phyloP scores from a whole-genome alignment of 1,284 basidiomycete genomes.

The Boletus semigastroideus region DNA sequence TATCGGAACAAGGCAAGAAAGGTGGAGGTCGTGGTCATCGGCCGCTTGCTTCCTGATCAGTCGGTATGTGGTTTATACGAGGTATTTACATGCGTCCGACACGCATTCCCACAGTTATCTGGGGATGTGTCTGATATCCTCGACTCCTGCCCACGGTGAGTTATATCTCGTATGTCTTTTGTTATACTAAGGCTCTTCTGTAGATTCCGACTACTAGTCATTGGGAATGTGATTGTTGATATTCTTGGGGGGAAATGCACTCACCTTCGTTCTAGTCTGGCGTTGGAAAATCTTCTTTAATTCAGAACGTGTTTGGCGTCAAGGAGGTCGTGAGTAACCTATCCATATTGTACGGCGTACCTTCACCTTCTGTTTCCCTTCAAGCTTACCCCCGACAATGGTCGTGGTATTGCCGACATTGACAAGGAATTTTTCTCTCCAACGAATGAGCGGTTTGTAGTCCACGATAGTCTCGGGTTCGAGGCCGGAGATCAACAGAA shows the following conservation, averaged over 20 bases:
- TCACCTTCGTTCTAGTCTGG: conserved; percentile 11
- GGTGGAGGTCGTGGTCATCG: no score
- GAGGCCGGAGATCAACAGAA: conserved; percentile 11
- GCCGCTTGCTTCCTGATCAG: no score
- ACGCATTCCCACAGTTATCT: background rate
- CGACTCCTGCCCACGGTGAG: conserved; percentile 8
- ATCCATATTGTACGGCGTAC: no score
- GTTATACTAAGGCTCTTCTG: no score
- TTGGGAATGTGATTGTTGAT: conserved; percentile 12
- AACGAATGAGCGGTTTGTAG: conserved; percentile 11
- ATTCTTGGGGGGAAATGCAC: background rate
- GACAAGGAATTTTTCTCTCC: conserved; percentile 7
- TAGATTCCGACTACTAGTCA: conserved; percentile 19
- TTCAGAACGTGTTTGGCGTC: conserved; percentile 15
- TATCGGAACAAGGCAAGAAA: conserved; percentile 8
- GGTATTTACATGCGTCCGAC: background rate
- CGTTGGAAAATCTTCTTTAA: conserved; percentile 18
- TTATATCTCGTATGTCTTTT: no score
- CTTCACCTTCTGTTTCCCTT: background rate
- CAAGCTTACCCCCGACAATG: no score
- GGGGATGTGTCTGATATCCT: conserved; percentile 3
- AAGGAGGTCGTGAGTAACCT: conserved; percentile 8
- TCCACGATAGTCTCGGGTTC: conserved; percentile 4
- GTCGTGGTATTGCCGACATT: conserved; percentile 9
- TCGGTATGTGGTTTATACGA: background rate